Percentiles rank a stretch among this genome's conserved stretches.
phyloP scores from a whole-genome alignment of 2,329 filamentous ascomycete species.

The Penicillium sp. region DNA sequence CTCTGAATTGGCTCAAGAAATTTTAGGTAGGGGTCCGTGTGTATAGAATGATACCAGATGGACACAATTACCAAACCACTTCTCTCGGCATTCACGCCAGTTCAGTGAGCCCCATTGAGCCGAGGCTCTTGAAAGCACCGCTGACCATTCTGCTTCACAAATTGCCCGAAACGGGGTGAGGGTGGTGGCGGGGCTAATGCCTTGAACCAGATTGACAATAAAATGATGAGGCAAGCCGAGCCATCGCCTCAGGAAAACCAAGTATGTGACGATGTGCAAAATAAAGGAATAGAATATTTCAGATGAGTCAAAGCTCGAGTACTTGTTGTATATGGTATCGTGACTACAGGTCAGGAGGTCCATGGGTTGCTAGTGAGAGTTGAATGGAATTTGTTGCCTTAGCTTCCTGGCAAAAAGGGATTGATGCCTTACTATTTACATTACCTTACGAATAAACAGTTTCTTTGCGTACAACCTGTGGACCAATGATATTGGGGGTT shows the following conservation, averaged over 20 bases:
- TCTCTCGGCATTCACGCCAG: not conserved
- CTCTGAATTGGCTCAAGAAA: not conserved
- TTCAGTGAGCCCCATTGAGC: not conserved
- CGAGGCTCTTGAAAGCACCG: not conserved
- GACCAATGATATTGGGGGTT: not conserved
- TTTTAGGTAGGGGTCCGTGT: not conserved
- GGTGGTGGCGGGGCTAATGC: not conserved
- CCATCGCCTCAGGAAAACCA: not conserved
- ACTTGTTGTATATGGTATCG: not conserved
- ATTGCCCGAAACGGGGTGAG: slow-evolving; percentile 8
- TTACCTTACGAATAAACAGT: not conserved
- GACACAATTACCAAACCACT: slow-evolving; percentile 1
- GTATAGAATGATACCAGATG: not conserved
- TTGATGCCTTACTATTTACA: not conserved
- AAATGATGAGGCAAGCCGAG: not conserved
- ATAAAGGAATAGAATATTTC: not conserved
- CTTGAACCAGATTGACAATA: not conserved
- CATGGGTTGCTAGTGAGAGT: not conserved
- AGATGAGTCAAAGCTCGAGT: not conserved
- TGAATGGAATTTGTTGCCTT: not conserved
- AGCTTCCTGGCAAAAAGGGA: not conserved
- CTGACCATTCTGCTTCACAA: slow-evolving; percentile 4
- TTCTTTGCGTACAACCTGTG: not conserved
- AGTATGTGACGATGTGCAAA: not conserved
- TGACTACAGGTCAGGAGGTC: not conserved